Evolutionary conservation across 352 stramenopile species (phyloP).

Genomic region (Globisporangium iwayamae): DNA sequence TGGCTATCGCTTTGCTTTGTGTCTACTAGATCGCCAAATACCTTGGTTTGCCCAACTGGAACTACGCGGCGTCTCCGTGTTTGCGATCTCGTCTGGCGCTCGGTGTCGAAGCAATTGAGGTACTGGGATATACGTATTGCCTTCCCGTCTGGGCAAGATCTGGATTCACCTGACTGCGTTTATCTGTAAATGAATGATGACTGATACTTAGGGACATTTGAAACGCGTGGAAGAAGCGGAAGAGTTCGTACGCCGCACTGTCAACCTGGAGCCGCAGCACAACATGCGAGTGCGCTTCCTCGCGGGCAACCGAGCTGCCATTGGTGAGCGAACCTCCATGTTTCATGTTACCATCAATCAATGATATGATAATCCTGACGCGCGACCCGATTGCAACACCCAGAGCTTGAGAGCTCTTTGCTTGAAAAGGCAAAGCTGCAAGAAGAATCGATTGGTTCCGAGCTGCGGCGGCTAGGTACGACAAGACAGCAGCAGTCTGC

Average conservation of each 20-base stretch:
- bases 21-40: constrained; percentile 67
- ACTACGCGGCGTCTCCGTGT: constrained; percentile 94
- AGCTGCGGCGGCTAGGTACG: constrained; percentile 42
- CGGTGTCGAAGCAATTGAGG: constrained; percentile 89
- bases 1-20: background rate
- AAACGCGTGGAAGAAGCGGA: constrained; percentile 67
- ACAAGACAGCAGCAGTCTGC: background rate
- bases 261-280: constrained; percentile 38
- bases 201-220: constrained; percentile 44
- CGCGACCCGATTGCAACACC: background rate
- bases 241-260: constrained; percentile 46
- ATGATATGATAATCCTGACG: background rate
- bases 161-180: too few relatives aligned
- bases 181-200: background rate
- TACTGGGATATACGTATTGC: constrained; percentile 14
- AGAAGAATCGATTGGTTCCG: constrained; percentile 27
- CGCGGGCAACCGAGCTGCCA: constrained; percentile 57
- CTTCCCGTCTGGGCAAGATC: too few relatives aligned
- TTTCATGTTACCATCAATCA: background rate
- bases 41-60: constrained; percentile 94
- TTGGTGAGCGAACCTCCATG: constrained; percentile 34
- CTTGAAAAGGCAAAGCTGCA: constrained; percentile 27
- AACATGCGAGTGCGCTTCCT: constrained; percentile 82
- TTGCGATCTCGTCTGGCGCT: constrained; percentile 93
- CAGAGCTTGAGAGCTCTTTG: constrained; percentile 41